Base-by-base conservation (phyloP, 1,139 yeast species). In the Nakaseomyces uthaithaninus region DNA sequence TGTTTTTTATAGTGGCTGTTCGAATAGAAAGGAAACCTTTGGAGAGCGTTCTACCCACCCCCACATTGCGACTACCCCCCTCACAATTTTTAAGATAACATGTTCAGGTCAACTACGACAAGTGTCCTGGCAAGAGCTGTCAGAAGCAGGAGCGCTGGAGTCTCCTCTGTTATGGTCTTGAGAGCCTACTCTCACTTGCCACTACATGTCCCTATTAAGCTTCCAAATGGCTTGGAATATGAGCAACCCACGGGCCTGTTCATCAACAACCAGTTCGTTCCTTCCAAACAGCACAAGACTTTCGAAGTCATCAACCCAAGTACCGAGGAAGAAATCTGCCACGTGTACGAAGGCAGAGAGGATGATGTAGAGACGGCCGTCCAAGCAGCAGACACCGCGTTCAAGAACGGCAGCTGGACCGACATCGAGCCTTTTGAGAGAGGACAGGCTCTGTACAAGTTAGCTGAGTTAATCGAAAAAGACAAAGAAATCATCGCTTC, bases 391-490 rank as follows among this genome's bases (percentile, higher is more conserved):
- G 53, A 54, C 27, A 52, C 47, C 12, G 71, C 72, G 1, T 69
- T 68, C 46, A 50, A 57, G 28, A 52, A 55, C 38, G 59, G 61
- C 12, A 53, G 53, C 20, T 67, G 71, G 71, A 52, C 68, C 30
- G 53, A 52, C 7, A 49, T 53, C 8, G 71, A 67, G 44, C 64
- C 67, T 6, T 63, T 62, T 25, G 66, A 65, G 43, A 69, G 82
- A 59, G 80, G 77, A 16, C 53, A 63, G 28, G 68, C 72, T 33
- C 62, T 80, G 51, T 58, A 62, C 60, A 77, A 72, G 59, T 62
- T 80, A 39, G 84, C 84, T 17, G 77, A 74, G 41, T 59, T 71
- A 37, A 58, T 80, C 53, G 78, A 74, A 49, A 63, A 71, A 49
- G 68, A 79, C 47, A 64, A 66, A 49, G 84, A 79, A 28, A 57